These are phyloP conservation scores for Syzygium oleosum DNA, from an alignment of 345 rosid species.

Conservation along the genomic window DNA sequence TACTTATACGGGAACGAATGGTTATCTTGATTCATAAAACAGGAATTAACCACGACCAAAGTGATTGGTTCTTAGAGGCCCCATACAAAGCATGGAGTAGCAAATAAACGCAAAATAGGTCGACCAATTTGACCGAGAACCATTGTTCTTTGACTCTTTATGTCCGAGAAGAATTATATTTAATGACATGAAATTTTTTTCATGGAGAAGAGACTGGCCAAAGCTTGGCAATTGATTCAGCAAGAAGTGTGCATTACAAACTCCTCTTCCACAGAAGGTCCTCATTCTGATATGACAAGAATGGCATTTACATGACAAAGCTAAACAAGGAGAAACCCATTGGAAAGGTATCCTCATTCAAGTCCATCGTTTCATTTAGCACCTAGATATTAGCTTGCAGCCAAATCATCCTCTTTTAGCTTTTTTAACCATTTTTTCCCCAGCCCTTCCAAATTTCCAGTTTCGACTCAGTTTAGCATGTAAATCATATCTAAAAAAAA, in stretches of 20 bases:
- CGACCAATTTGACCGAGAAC: not conserved
- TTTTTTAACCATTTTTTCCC: not conserved
- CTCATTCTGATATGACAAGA: not conserved
- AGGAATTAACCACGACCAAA: not conserved
- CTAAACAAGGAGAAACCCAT: not conserved
- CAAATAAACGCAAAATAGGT: not conserved
- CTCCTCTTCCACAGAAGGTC: not conserved
- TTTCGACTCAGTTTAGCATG: not conserved
- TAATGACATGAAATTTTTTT: not conserved
- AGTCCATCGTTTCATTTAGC: not conserved
- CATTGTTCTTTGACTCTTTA: not conserved
- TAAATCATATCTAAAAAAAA: not conserved
- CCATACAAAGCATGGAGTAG: not conserved
- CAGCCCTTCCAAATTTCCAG: not conserved
- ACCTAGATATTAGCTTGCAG: not conserved
- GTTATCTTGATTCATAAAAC: slow-evolving; percentile 7
- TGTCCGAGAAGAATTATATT: not conserved
- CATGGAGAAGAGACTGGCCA: not conserved
- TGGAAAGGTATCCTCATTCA: not conserved
- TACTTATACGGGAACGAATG: slow-evolving; percentile 7
- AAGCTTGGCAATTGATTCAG: not conserved
- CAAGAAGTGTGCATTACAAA: not conserved
- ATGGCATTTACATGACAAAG: not conserved
- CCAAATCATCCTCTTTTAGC: not conserved
- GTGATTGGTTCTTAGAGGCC: not conserved